phyloP scores from a whole-genome alignment of 2,329 filamentous ascomycete species.

The Fusarium burgessii region DNA sequence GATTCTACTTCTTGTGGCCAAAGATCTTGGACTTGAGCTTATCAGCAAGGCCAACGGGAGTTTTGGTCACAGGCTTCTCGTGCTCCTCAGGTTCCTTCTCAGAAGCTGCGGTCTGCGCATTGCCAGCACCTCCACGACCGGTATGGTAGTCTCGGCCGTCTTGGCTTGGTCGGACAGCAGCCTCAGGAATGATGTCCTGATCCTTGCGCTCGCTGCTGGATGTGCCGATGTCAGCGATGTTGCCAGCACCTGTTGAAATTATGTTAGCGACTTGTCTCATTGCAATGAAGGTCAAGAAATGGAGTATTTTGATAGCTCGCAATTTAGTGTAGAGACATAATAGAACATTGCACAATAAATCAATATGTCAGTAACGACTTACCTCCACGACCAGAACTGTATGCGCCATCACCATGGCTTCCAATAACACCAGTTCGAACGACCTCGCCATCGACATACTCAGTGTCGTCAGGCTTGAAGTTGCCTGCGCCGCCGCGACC shows the following conservation, averaged over 20 bases:
- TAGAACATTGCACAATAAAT: not conserved
- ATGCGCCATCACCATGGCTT: slow-evolving; percentile 69
- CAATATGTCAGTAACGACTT: slow-evolving; percentile 39
- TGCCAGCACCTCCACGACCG: slow-evolving; percentile 71
- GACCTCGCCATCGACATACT: slow-evolving; percentile 73
- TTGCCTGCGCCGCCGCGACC: slow-evolving; percentile 73
- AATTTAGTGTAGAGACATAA: not conserved
- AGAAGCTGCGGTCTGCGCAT: slow-evolving; percentile 58
- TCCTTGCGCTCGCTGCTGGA: slow-evolving; percentile 59
- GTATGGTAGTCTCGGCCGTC: slow-evolving; percentile 66
- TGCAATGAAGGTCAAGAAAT: not conserved
- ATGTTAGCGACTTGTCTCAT: slow-evolving; percentile 12
- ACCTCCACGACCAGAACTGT: slow-evolving; percentile 71
- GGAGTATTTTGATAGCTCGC: not conserved
- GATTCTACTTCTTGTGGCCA: slow-evolving; percentile 59
- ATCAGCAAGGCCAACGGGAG: slow-evolving; percentile 62
- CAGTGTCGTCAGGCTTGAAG: slow-evolving; percentile 67
- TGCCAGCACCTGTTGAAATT: slow-evolving; percentile 62
- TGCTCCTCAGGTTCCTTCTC: slow-evolving; percentile 49
- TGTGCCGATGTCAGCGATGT: slow-evolving; percentile 65
- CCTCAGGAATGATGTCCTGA: slow-evolving; percentile 65
- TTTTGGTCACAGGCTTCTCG: slow-evolving; percentile 45
- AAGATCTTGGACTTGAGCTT: slow-evolving; percentile 69
- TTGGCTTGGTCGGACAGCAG: slow-evolving; percentile 61
- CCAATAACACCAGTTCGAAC: slow-evolving; percentile 66